These are phyloP conservation scores for Buxus sempervirens DNA, from an alignment of 164 flowering plant genomes.

Conservation along the genomic window DNA sequence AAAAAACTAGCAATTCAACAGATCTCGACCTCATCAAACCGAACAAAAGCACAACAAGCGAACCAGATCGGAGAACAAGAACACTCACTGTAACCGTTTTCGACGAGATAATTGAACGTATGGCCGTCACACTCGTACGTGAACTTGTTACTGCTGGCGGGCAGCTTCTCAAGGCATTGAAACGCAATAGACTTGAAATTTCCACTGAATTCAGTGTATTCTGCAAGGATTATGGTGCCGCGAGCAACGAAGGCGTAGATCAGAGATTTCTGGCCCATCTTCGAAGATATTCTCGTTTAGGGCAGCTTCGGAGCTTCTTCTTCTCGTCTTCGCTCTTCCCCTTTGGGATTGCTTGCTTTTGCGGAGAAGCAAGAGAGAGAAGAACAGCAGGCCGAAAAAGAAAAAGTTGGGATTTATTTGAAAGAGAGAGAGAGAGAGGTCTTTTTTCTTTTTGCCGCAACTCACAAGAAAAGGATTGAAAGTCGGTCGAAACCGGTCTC, in stretches of 20 bases:
- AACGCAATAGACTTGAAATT: slow-evolving; percentile 94
- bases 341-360: too few species aligned
- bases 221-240: slow-evolving; percentile 93
- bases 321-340: too few species aligned
- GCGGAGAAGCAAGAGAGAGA: too few species aligned
- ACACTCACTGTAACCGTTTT: slow-evolving; percentile 70
- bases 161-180: slow-evolving; percentile 91
- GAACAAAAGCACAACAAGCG: too few species aligned
- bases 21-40: too few species aligned
- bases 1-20: too few species aligned
- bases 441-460: not conserved
- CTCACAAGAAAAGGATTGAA: slow-evolving; percentile 1
- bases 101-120: slow-evolving; percentile 41
- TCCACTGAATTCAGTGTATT: slow-evolving; percentile 85
- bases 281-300: too few species aligned
- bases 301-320: too few species aligned
- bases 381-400: too few species aligned
- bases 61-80: not conserved
- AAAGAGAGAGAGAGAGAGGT: too few species aligned
- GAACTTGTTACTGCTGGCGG: slow-evolving; percentile 77
- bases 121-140: slow-evolving; percentile 73
- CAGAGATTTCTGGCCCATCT: slow-evolving; percentile 75
- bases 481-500: too few species aligned
- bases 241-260: slow-evolving; percentile 96
- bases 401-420: too few species aligned